Evolutionary conservation across 768 basidiomycete genomes (phyloP).

Genomic region (Mycena crocata): DNA sequence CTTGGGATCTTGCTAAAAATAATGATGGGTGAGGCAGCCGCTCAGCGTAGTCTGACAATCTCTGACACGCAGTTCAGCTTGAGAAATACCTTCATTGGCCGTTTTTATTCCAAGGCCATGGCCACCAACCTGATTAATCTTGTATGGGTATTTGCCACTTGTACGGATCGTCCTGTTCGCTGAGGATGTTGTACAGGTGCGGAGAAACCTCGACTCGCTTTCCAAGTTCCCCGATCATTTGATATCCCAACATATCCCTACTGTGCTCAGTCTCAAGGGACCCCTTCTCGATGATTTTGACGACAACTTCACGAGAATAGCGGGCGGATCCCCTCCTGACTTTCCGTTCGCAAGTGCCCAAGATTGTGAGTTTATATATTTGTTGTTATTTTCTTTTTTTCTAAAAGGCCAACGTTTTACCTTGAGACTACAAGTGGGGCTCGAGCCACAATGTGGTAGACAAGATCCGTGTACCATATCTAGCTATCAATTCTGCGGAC

Average conservation of each 20-base stretch:
- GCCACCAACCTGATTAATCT: conserved; percentile 76
- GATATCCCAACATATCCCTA: conserved; percentile 60
- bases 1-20: conserved; percentile 65
- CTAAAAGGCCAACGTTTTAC: not conserved
- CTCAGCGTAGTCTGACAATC: not conserved
- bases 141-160: too few species aligned
- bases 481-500: conserved; percentile 80
- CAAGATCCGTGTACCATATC: conserved; percentile 76
- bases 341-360: conserved; percentile 61
- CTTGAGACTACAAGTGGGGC: conserved; percentile 52
- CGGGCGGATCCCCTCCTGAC: conserved; percentile 72
- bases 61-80: conserved; percentile 55
- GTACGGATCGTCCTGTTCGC: too few species aligned
- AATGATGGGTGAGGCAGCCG: conserved; percentile 55
- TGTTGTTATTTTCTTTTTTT: not conserved
- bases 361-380: conserved; percentile 49
- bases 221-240: conserved; percentile 61
- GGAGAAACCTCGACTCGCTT: conserved; percentile 61
- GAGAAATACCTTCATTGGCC: conserved; percentile 64
- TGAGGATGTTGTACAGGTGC: too few species aligned
- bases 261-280: conserved; percentile 59
- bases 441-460: conserved; percentile 72
- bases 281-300: conserved; percentile 72
- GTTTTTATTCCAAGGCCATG: conserved; percentile 84
- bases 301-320: conserved; percentile 71